These are phyloP conservation scores for Cichorium intybus DNA, from an alignment of 140 eudicot species.

Conservation along the genomic window DNA sequence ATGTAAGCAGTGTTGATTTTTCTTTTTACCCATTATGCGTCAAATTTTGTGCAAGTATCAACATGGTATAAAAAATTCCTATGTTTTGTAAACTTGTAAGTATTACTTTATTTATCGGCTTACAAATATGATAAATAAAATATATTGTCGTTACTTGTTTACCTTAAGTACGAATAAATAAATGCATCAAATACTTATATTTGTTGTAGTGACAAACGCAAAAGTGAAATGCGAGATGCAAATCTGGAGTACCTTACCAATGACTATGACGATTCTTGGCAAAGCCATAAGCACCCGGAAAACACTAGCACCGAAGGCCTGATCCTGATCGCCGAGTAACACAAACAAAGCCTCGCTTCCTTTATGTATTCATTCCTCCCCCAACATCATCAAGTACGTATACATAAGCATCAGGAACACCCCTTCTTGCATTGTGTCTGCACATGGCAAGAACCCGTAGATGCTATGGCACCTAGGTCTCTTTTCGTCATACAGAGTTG, in stretches of 20 bases:
- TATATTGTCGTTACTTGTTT: too few relatives aligned
- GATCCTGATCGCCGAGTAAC: conserved; percentile 14
- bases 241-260: neutral
- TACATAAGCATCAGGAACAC: conserved; percentile 21
- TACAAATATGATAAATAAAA: too few relatives aligned
- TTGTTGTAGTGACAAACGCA: neutral
- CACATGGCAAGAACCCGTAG: conserved; percentile 25
- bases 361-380: conserved; percentile 18
- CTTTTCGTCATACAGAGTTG: neutral
- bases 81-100: too few relatives aligned
- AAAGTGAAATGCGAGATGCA: neutral
- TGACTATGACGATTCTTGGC: conserved; percentile 14
- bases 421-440: conserved; percentile 19
- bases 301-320: conserved; percentile 19
- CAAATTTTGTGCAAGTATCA: too few relatives aligned
- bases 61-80: too few relatives aligned
- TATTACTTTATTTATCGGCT: too few relatives aligned
- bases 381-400: conserved; percentile 21
- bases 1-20: too few relatives aligned
- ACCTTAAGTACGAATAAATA: too few relatives aligned
- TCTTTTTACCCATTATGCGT: too few relatives aligned
- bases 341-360: conserved; percentile 13
- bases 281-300: conserved; percentile 28
- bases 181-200: too few relatives aligned
- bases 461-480: conserved; percentile 16